Conservation (phyloP, 2,329 filamentous ascomycete species). For the Tolypocladium paradoxum region DNA sequence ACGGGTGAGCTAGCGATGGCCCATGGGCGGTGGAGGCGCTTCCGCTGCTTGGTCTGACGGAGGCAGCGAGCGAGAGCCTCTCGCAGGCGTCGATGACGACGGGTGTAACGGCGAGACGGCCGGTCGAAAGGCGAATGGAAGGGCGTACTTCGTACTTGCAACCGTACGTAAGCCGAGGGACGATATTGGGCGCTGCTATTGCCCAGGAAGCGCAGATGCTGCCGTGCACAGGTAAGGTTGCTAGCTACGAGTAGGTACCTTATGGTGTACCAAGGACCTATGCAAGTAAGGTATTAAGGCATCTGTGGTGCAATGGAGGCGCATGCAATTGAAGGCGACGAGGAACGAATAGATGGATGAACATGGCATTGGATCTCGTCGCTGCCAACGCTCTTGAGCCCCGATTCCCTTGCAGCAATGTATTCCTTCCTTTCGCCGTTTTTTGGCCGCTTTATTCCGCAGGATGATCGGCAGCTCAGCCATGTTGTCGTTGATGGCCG, state of each 20-base stretch:
- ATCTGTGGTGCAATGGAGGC: background rate
- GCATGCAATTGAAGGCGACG: background rate
- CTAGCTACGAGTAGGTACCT: no score
- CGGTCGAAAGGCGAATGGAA: background rate
- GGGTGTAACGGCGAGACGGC: background rate
- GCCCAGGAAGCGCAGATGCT: background rate
- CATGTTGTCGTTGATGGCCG: no score
- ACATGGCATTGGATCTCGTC: background rate
- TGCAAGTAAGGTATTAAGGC: no score
- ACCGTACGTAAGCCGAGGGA: background rate
- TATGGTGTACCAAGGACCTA: background rate
- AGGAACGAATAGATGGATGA: background rate
- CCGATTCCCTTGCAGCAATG: background rate
- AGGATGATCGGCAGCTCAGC: background rate
- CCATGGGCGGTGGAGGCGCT: constrained; percentile 3
- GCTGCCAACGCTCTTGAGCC: background rate
- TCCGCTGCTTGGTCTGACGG: background rate
- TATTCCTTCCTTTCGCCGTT: background rate
- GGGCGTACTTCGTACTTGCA: no score
- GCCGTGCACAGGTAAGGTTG: no score
- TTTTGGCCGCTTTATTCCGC: background rate
- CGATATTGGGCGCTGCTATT: background rate
- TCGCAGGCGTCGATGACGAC: background rate
- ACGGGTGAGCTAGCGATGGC: constrained; percentile 5
- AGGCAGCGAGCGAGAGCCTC: constrained; percentile 5